Base-by-base conservation (phyloP, 176 grass and related monocot genomes). In the Miscanthus lutarioriparius region DNA sequence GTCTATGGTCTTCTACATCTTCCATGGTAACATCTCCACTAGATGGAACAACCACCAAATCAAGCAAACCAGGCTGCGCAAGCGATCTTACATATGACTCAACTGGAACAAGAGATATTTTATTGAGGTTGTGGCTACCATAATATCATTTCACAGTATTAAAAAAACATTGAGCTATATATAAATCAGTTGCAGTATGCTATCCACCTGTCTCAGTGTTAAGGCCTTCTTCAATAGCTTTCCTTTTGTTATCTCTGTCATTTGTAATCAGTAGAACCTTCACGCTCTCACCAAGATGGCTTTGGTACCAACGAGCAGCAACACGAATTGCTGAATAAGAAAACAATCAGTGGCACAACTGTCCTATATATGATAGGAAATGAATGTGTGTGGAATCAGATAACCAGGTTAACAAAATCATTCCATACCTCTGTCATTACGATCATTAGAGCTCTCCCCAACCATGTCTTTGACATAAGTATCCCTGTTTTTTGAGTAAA, bases 381-480 rank as follows among this genome's bases (percentile, higher is more conserved):
- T 61, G 3, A 61, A 26, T 33, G 6, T 78, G 62, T 22, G 70
- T 49, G 48, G 3, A 84, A 74, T 53, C 51, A 76, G 13, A 77
- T 23, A 67, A 51, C 9, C 38, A 67, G 48, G 39, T 32, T 67
- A 74, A 75, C 17, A 23, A 58, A 75, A 66, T 64, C 63, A 71
- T 56, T 64, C 7, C 0, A 68, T 80, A 95, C 96, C 96, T 95
- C 96, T 93, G 85, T 98, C 93, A 68, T 98, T 98, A 36, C 93
- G 91, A 85, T 98, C 96, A 89, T 98, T 98, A 25, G 96, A 91
- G 80, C 91, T 98, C 78, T 98, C 96, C 58, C 93, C 93, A 70
- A 89, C 89, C 93, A 95, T 98, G 75, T 98, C 89, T 88, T 98
- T 95, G 61, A 98, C 90, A 76, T 95, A 95, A 70, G 96, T 98